Percentiles rank a stretch among this genome's conserved stretches.
Conservation (phyloP, 495 filamentous ascomycete species). For the Patellaria atrata region DNA sequence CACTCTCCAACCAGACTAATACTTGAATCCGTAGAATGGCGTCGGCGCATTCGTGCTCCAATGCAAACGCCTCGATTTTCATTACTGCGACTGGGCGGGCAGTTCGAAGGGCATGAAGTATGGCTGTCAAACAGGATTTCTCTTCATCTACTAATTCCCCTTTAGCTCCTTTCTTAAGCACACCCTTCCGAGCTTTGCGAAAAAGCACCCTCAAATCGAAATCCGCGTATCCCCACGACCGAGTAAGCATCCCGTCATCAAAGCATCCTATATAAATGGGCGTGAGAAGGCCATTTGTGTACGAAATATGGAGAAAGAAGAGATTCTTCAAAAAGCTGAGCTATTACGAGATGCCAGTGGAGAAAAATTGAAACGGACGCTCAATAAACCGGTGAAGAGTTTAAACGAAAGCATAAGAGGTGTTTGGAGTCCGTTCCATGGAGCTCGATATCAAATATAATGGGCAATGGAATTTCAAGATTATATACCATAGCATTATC, state of each 20-base stretch:
- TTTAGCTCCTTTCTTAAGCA: constrained; percentile 64
- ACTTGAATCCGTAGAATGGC: constrained; percentile 54
- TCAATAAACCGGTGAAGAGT: constrained; percentile 74
- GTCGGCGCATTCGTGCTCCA: constrained; percentile 92
- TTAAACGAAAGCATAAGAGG: constrained; percentile 87
- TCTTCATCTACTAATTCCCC: constrained; percentile 2
- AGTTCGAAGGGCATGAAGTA: constrained; percentile 92
- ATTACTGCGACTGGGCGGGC: constrained; percentile 92
- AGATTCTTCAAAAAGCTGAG: constrained; percentile 69
- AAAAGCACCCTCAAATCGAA: constrained; percentile 73
- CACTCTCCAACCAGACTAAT: neutral
- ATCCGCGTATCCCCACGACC: constrained; percentile 82
- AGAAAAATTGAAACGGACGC: constrained; percentile 63
- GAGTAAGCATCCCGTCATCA: constrained; percentile 70
- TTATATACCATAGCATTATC: neutral
- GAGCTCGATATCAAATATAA: constrained; percentile 26
- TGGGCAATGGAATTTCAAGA: neutral
- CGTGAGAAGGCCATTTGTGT: constrained; percentile 77
- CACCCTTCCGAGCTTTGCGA: constrained; percentile 60
- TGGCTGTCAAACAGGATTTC: constrained; percentile 18
- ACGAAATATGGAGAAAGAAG: constrained; percentile 62
- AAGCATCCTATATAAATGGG: constrained; percentile 83
- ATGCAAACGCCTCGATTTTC: constrained; percentile 88
- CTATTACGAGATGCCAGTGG: constrained; percentile 72
- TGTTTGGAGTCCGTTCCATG: constrained; percentile 89